Conservation (phyloP, 2,329 filamentous ascomycete species). For the Cladosporium colombiae region DNA sequence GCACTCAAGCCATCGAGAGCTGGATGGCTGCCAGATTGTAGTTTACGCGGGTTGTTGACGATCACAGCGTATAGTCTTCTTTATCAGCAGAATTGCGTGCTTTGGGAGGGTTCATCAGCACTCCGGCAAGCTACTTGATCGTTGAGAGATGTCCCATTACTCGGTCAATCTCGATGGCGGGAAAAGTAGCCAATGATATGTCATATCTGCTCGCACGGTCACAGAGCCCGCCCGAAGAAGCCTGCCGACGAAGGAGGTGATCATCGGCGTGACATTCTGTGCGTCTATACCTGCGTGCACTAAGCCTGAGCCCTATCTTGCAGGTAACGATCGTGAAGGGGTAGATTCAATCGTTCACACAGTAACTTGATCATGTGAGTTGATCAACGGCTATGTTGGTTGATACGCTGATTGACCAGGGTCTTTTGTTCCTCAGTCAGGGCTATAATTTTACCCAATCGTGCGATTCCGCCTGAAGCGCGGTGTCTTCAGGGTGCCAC, state of each 20-base stretch:
- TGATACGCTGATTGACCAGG: not conserved
- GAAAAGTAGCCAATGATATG: not conserved
- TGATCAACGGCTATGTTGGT: not conserved
- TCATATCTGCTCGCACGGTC: not conserved
- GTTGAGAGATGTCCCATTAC: not conserved
- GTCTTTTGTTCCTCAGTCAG: not conserved
- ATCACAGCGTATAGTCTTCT: not conserved
- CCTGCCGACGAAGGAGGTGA: not conserved
- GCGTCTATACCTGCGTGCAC: not conserved
- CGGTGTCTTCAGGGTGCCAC: not conserved
- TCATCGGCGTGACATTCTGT: not conserved
- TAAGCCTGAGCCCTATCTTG: not conserved
- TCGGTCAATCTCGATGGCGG: not conserved
- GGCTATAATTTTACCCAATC: not conserved
- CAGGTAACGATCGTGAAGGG: not conserved
- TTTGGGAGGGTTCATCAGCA: not conserved
- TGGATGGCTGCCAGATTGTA: conserved; percentile 43
- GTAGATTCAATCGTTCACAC: not conserved
- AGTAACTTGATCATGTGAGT: not conserved
- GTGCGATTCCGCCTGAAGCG: not conserved
- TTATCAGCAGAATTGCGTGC: not conserved
- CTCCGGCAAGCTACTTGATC: not conserved
- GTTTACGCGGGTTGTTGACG: not conserved
- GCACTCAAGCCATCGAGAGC: conserved; percentile 38
- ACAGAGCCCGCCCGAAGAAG: not conserved